phyloP scores from a whole-genome alignment of 1,284 basidiomycete genomes.

The Rhodotorula sp. region DNA sequence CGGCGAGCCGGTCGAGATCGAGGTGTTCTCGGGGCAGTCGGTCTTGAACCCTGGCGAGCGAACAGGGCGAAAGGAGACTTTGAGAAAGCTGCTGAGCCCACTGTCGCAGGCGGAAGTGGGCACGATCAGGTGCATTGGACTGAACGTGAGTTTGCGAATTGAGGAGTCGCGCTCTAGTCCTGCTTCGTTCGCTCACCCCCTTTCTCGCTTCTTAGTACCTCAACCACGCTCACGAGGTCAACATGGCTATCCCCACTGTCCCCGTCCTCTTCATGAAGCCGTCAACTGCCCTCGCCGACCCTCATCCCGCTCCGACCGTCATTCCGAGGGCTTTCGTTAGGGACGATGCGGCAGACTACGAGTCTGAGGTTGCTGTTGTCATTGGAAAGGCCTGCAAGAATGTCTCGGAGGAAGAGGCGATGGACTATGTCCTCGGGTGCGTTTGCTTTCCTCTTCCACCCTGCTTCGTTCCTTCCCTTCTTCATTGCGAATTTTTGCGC shows the following conservation, averaged over 20 bases:
- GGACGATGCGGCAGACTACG: slow-evolving; percentile 45
- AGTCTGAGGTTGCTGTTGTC: slow-evolving; percentile 70
- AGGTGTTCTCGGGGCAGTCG: slow-evolving; percentile 24
- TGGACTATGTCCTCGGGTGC: slow-evolving; percentile 50
- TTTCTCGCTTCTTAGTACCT: slow-evolving; percentile 46
- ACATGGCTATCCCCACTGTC: slow-evolving; percentile 37
- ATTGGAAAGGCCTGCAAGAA: slow-evolving; percentile 79
- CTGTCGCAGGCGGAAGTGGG: slow-evolving; percentile 43
- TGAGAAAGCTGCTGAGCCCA: slow-evolving; percentile 48
- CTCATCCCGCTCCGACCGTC: slow-evolving; percentile 28
- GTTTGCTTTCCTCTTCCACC: background rate
- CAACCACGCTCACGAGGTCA: slow-evolving; percentile 48
- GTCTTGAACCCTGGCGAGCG: slow-evolving; percentile 47
- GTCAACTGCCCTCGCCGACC: slow-evolving; percentile 36
- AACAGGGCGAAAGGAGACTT: slow-evolving; percentile 46
- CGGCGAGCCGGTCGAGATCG: slow-evolving; percentile 23
- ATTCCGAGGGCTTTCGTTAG: slow-evolving; percentile 36
- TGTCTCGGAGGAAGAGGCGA: slow-evolving; percentile 69
- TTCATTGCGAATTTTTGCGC: background rate
- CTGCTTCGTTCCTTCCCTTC: background rate
- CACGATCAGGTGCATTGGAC: slow-evolving; percentile 34
- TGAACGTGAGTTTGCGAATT: slow-evolving; percentile 18
- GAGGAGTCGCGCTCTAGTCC: background rate
- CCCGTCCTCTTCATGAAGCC: slow-evolving; percentile 46
- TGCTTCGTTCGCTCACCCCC: too few relatives aligned